Percentiles rank a stretch among this genome's conserved stretches.
phyloP scores from a whole-genome alignment of 148 eudicot species.

The Nepenthes gracilis region DNA sequence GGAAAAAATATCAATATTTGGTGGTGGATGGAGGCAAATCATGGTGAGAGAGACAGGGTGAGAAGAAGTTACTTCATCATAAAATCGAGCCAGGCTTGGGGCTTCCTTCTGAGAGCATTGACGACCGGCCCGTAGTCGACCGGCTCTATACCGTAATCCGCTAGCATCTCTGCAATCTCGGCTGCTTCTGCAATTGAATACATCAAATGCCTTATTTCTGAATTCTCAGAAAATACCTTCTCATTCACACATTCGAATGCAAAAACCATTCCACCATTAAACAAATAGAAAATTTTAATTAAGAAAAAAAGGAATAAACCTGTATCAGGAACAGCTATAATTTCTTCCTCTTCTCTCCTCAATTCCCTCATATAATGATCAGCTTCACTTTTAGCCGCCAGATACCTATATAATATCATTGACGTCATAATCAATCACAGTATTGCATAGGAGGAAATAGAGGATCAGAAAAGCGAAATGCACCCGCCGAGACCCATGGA shows the following conservation, averaged over 20 bases:
- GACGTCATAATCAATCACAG: no score
- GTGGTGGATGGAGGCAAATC: no score
- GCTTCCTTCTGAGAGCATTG: conserved; percentile 72
- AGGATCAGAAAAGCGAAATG: no score
- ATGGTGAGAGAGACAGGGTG: neutral
- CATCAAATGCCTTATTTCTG: no score
- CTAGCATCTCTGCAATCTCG: conserved; percentile 78
- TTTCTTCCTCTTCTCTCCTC: conserved; percentile 78
- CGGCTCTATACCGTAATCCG: conserved; percentile 71
- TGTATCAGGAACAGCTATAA: conserved; percentile 64
- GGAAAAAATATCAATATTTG: no score
- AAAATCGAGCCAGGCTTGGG: conserved; percentile 95
- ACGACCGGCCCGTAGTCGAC: conserved; percentile 85
- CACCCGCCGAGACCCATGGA: conserved; percentile 97
- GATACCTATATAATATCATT: conserved; percentile 28
- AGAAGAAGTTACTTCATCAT: conserved; percentile 73
- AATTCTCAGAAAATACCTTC: no score
- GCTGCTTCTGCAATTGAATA: conserved; percentile 60
- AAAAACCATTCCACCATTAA: neutral
- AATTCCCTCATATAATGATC: conserved; percentile 72
- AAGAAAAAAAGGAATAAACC: conserved; percentile 21
- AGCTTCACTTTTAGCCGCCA: conserved; percentile 91
- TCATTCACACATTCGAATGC: neutral
- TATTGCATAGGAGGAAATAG: no score
- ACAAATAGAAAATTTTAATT: neutral